Percentiles rank a stretch among this genome's conserved stretches.
phyloP scores from a whole-genome alignment of 192 early-diverging fungal genomes.

The Gigaspora rosea region DNA sequence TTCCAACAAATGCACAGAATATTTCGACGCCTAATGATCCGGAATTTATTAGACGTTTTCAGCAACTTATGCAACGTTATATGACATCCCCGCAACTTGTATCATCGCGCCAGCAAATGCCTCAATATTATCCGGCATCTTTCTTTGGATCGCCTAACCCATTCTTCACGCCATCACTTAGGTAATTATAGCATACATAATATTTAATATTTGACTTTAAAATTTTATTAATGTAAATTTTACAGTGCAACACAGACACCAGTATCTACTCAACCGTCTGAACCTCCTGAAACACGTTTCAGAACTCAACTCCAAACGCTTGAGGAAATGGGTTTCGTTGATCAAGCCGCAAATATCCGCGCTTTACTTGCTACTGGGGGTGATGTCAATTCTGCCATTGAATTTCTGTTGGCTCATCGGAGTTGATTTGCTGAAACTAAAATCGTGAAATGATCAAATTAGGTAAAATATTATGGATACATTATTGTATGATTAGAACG shows the following conservation, averaged over 20 bases:
- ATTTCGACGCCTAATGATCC: slow-evolving; percentile 6
- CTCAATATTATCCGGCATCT: slow-evolving; percentile 28
- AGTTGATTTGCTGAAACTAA: no score
- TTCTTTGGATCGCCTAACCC: slow-evolving; percentile 19
- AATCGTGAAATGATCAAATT: no score
- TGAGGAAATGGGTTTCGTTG: slow-evolving; percentile 94
- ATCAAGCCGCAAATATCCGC: slow-evolving; percentile 80
- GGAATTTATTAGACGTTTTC: slow-evolving; percentile 17
- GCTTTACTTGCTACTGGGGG: slow-evolving; percentile 85
- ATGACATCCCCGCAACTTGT: slow-evolving; percentile 6
- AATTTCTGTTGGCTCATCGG: slow-evolving; percentile 54
- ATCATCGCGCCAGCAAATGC: slow-evolving; percentile 16
- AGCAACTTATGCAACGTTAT: slow-evolving; percentile 24
- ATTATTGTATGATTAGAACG: no score
- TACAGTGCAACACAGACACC: background rate
- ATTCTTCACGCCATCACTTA: slow-evolving; percentile 7
- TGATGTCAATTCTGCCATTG: slow-evolving; percentile 85
- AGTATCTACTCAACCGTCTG: slow-evolving; percentile 30
- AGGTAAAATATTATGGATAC: no score
- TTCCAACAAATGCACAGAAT: background rate
- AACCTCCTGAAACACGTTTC: slow-evolving; percentile 64
- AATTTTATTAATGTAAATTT: background rate
- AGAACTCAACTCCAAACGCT: slow-evolving; percentile 69
- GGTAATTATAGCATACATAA: background rate
- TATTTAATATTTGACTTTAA: background rate